These are phyloP conservation scores for Hericium alpestre DNA, from an alignment of 768 basidiomycete genomes.

Conservation along the genomic window DNA sequence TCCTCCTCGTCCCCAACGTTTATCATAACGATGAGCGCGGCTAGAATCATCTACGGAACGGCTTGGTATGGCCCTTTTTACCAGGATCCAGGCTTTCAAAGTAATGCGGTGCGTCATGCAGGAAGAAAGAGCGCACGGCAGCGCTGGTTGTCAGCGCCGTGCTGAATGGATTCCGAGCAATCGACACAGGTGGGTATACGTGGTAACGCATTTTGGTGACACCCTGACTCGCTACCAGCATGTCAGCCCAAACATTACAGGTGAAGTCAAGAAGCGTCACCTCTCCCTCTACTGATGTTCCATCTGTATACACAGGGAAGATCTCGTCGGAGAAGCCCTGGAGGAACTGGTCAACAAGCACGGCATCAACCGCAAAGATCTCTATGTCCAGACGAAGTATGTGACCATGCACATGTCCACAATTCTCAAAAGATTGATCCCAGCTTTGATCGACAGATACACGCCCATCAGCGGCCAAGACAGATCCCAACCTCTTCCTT, in stretches of 20 bases:
- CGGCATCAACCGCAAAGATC: constrained; percentile 52
- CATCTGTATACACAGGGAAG: constrained; percentile 25
- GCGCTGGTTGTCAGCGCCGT: constrained; percentile 63
- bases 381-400: constrained; percentile 78
- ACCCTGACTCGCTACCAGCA: constrained; percentile 25
- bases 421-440: background rate
- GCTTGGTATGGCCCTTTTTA: constrained; percentile 34
- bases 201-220: background rate
- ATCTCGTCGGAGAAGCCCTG: constrained; percentile 71
- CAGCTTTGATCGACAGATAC: constrained; percentile 34
- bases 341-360: constrained; percentile 43
- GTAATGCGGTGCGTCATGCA: constrained; percentile 16
- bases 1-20: no score
- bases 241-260: constrained; percentile 68
- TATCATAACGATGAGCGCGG: background rate
- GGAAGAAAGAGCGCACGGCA: constrained; percentile 70
- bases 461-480: constrained; percentile 72
- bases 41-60: constrained; percentile 50
- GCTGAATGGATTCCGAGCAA: constrained; percentile 64
- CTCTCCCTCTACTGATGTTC: background rate
- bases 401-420: background rate
- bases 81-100: background rate
- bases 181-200: constrained; percentile 59
- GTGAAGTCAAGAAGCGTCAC: constrained; percentile 21
- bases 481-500: constrained; percentile 57